These are phyloP conservation scores for Phytophthora cajani DNA, from an alignment of 352 stramenopile genomes.

Conservation along the genomic window DNA sequence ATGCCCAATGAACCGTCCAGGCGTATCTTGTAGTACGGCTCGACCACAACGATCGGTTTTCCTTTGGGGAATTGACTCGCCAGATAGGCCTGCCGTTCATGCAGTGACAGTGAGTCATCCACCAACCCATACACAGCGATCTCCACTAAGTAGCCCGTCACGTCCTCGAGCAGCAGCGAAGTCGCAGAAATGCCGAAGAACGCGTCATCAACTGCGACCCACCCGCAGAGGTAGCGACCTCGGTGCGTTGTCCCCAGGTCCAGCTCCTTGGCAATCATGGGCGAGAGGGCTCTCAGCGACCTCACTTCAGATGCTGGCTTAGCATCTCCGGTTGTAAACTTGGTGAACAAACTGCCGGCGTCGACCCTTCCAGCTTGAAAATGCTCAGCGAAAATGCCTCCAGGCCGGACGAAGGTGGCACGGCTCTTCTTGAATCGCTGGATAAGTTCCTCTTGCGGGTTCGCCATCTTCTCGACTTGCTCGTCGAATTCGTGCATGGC, in stretches of 20 bases:
- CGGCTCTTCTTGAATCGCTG: slow-evolving; percentile 30
- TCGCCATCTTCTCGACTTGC: not conserved
- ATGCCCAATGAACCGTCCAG: slow-evolving; percentile 30
- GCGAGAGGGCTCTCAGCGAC: slow-evolving; percentile 26
- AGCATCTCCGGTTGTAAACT: slow-evolving; percentile 9
- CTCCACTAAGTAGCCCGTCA: slow-evolving; percentile 38
- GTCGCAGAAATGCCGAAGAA: slow-evolving; percentile 35
- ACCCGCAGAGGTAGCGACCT: slow-evolving; percentile 41
- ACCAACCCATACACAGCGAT: slow-evolving; percentile 37
- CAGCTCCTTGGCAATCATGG: slow-evolving; percentile 33
- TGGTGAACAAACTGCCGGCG: not conserved
- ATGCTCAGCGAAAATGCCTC: slow-evolving; percentile 27
- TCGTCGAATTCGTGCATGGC: slow-evolving; percentile 4
- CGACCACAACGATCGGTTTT: slow-evolving; percentile 27
- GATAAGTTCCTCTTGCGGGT: slow-evolving; percentile 22
- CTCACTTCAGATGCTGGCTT: slow-evolving; percentile 18
- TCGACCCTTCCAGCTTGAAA: slow-evolving; percentile 3
- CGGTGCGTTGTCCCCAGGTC: slow-evolving; percentile 33
- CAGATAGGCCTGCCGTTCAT: slow-evolving; percentile 19
- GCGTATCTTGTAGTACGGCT: slow-evolving; percentile 46
- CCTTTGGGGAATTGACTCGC: slow-evolving; percentile 28
- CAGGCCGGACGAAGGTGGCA: slow-evolving; percentile 20
- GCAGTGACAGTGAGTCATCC: slow-evolving; percentile 6
- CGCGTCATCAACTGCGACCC: slow-evolving; percentile 36
- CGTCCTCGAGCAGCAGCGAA: slow-evolving; percentile 34